phyloP scores from a whole-genome alignment of 345 rosid genomes.

The Hypericum perforatum region DNA sequence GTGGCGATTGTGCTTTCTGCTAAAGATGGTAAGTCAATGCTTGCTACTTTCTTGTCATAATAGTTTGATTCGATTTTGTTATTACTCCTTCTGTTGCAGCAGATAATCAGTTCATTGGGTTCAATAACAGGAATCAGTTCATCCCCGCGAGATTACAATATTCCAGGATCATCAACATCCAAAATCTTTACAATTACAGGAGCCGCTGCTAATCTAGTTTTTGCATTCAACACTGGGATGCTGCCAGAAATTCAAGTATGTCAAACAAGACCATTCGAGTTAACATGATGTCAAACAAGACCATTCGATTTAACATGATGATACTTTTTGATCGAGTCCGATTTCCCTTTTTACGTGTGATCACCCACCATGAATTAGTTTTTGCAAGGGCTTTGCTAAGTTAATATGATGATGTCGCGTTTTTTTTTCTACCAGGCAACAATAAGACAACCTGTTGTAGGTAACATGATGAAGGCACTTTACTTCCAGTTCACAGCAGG shows the following conservation, averaged over 20 bases:
- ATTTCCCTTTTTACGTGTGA: no score
- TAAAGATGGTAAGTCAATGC: constrained; percentile 46
- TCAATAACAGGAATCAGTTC: constrained; percentile 40
- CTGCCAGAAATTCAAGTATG: constrained; percentile 83
- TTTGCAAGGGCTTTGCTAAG: no score
- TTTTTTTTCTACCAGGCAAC: constrained; percentile 53
- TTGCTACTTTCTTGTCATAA: background rate
- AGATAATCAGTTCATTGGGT: background rate
- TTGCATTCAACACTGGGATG: constrained; percentile 96
- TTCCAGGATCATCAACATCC: constrained; percentile 35
- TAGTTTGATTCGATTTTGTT: background rate
- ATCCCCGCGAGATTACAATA: constrained; percentile 67
- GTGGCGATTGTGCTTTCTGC: constrained; percentile 48
- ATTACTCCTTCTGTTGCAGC: background rate
- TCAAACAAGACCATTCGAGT: background rate
- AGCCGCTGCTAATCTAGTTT: constrained; percentile 74
- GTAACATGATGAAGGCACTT: constrained; percentile 77
- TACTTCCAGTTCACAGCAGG: constrained; percentile 78
- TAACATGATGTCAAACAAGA: background rate
- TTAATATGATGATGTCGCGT: no score
- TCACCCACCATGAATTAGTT: no score
- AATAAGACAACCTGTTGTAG: constrained; percentile 63
- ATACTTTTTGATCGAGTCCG: no score
- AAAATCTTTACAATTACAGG: constrained; percentile 63
- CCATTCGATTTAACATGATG: background rate